Conservation (phyloP, 2,329 filamentous ascomycete species). For the Calonectria fujianensis region DNA sequence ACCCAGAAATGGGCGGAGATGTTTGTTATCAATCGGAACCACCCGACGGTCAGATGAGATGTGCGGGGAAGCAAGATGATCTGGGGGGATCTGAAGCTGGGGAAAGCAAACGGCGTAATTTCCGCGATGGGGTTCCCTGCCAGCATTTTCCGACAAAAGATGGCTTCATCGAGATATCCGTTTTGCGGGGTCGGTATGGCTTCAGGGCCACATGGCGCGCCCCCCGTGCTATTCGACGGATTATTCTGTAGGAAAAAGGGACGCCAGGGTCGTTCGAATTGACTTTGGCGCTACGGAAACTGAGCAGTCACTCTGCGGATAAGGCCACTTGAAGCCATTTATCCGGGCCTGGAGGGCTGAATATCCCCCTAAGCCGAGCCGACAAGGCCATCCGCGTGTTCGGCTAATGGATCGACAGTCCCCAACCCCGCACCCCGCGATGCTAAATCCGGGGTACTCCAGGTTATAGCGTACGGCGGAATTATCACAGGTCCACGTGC, state of each 20-base stretch:
- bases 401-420: constrained; percentile 35
- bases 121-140: too few species aligned
- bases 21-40: neutral
- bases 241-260: constrained; percentile 5
- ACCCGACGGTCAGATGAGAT: constrained; percentile 6
- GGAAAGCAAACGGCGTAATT: neutral
- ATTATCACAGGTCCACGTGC: constrained; percentile 18
- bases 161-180: neutral
- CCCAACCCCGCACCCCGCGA: constrained; percentile 48
- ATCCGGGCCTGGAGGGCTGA: constrained; percentile 39
- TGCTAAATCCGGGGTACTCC: constrained; percentile 46
- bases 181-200: neutral
- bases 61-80: neutral
- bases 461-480: constrained; percentile 7
- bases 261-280: neutral
- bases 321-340: constrained; percentile 35
- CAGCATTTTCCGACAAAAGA: neutral
- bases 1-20: too few species aligned
- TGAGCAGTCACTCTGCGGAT: constrained; percentile 34
- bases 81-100: neutral
- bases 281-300: constrained; percentile 20
- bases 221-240: neutral
- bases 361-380: constrained; percentile 26
- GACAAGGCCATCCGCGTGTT: constrained; percentile 40
- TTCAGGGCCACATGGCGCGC: too few species aligned